Conservation (phyloP, 371 early-diverging fungal genomes). For the Rhizomucor pusillus region DNA sequence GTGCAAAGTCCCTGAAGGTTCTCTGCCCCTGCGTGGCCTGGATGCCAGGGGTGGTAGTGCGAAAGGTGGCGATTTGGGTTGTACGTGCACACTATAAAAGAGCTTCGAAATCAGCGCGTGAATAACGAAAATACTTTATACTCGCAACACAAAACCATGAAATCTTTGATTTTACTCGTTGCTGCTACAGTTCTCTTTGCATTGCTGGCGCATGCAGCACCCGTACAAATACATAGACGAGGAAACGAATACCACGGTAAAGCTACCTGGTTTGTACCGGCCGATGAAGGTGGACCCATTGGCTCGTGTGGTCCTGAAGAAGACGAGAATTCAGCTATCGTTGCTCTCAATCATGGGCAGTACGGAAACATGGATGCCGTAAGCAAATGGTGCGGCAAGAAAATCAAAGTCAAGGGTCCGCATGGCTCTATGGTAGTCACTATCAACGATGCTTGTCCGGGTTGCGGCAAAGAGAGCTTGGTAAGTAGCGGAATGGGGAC, state of each 20-base stretch:
- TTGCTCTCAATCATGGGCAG: slow-evolving; percentile 22
- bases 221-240: too few relatives aligned
- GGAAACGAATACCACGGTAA: slow-evolving; percentile 11
- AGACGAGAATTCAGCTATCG: slow-evolving; percentile 19
- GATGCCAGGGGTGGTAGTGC: too few relatives aligned
- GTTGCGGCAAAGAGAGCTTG: slow-evolving; percentile 13
- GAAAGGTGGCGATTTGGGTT: too few relatives aligned
- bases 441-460: slow-evolving; percentile 21
- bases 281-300: slow-evolving; percentile 18
- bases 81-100: too few relatives aligned
- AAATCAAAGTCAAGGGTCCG: slow-evolving; percentile 15
- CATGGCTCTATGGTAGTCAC: slow-evolving; percentile 15
- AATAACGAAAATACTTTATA: too few relatives aligned
- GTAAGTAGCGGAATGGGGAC: background rate
- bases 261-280: slow-evolving; percentile 23
- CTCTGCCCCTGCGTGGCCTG: too few relatives aligned
- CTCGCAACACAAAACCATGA: too few relatives aligned
- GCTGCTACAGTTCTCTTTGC: too few relatives aligned
- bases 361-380: slow-evolving; percentile 21
- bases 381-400: slow-evolving; percentile 25
- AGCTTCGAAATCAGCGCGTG: too few relatives aligned
- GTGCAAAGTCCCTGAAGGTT: too few relatives aligned
- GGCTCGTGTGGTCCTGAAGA: slow-evolving; percentile 30
- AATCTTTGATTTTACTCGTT: too few relatives aligned
- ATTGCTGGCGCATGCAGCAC: too few relatives aligned